phyloP scores from a whole-genome alignment of 441 rosid species.

The Arabidopsis lyrata region DNA sequence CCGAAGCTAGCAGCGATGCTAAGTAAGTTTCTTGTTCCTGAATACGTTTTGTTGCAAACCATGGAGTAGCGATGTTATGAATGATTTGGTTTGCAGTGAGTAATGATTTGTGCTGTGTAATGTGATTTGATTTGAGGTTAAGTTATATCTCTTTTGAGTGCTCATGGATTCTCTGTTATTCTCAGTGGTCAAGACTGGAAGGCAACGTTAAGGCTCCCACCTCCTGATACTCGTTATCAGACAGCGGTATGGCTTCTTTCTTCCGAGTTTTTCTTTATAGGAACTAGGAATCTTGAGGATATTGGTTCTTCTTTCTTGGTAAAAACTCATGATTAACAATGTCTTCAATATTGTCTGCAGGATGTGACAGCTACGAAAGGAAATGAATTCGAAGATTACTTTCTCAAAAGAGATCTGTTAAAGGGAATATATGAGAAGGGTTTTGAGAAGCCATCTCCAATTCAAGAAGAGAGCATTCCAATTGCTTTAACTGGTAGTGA shows the following conservation, averaged over 20 bases:
- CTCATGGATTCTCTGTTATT: conserved; percentile 23
- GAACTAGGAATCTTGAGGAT: conserved; percentile 17
- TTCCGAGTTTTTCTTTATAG: background rate
- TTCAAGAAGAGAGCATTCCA: conserved; percentile 97
- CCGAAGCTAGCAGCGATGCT: conserved; percentile 82
- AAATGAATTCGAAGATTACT: conserved; percentile 93
- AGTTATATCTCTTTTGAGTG: conserved; percentile 6
- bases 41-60: background rate
- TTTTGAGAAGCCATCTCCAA: conserved; percentile 93
- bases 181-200: conserved; percentile 95
- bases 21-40: conserved; percentile 52
- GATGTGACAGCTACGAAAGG: conserved; percentile 97
- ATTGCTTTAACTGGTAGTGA: conserved; percentile 94
- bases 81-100: conserved; percentile 3
- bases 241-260: conserved; percentile 71
- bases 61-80: background rate
- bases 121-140: conserved; percentile 20
- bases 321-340: conserved; percentile 9
- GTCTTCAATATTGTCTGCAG: conserved; percentile 47
- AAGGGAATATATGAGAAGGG: conserved; percentile 96
- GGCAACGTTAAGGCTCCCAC: conserved; percentile 77
- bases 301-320: background rate
- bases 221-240: conserved; percentile 83
- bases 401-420: conserved; percentile 81
- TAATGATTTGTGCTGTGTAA: conserved; percentile 14